Evolutionary conservation across 768 basidiomycete species (phyloP), one percentile per base, ranked within the genome.

Genomic region (Lentinula sp.): DNA sequence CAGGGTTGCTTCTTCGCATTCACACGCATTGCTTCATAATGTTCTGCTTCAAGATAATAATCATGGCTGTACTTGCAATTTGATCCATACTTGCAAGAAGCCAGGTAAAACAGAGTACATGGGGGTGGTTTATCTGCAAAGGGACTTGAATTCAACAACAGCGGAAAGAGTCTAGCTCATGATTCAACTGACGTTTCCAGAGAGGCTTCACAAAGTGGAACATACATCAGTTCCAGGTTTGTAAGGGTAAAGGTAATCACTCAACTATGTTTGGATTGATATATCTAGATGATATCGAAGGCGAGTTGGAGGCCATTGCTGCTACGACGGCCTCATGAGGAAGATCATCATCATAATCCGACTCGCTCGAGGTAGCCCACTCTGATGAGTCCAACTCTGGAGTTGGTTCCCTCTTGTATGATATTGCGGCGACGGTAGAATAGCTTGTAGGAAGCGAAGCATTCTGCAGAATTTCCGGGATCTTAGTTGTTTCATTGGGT

Each of bases 1-100:
- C 86, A 88, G 7, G 86, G 86, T 1, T 80, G 79, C 71, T 83
- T 84, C 70, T 79, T 85, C 0, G 86, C 84, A 59, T 83, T 86
- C 52, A 71, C 65, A 46, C 79, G 75, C 57, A 88, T 78, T 69
- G 83, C 78, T 57, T 73, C 69, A 61, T 80, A 81, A 61, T 88
- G 76, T 49, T 86, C 82, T 3, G 73, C 73, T 28, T 80, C 75
- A 5, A 88, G 71, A 35, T 83, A 62, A 66, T 87, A 88, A 65
- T 88, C 81, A 61, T 88, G 86, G 13, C 71, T 81, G 62, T 83
- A 88, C 71, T 79, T 82, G 68, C 86, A 88, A 28, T 79, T 77
- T 8, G 72, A 67, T 15, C 83, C 85, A 59, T 80, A 79, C 67
- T 84, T 83, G 75, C 87, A 88, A 51, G 75, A 77, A 34, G 82